Evolutionary conservation across 1,284 basidiomycete genomes (phyloP), one percentile per base, ranked within the genome.

Genomic region (Sutorius eximius): DNA sequence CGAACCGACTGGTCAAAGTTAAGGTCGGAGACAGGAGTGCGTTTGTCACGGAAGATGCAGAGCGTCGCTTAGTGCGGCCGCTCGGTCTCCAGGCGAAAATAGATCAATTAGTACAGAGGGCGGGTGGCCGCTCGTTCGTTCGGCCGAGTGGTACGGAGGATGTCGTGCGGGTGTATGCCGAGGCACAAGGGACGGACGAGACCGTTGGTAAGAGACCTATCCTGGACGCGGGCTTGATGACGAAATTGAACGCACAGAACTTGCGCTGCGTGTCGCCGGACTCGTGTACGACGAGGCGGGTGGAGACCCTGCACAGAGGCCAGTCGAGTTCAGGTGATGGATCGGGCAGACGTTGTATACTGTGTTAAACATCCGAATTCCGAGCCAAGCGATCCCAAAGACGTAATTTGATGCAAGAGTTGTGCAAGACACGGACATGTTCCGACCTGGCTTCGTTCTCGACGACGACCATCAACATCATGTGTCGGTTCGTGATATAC

Each of bases 81-180:
- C 73, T 74, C 8, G 91, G 91, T 4, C 71, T 98, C 59, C 97
- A 99, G 73, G 78, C 71, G n/a, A 87, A 85, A 71, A 88, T 99
- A 45, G 91, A 99, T 61, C 89, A 90, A 46, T 79, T 94, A 30
- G 89, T 94, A 29, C 87, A 87, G 67, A 93, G 90, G 67, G 87
- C 91, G 52, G 86, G 86, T 33, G 97, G 95, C 1, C 82, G 97
- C 45, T 85, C 90, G 27, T 99, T 99, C 71, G 96, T 99, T 13
- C 76, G 97, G 56, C 97, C 97, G 1, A 97, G 94, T 73, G 97
- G 97, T 12, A 99, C 97, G 18, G 97, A 99, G 71, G 95, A 99
- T 69, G 96, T 97, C 43, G 97, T 99, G 12, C 82, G 97, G 58
- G 95, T 99, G 9, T 99, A 99, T 69, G 97, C 96, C 1, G 97